phyloP scores from a whole-genome alignment of 2,329 filamentous ascomycete genomes.

The Epichloe amarillans region DNA sequence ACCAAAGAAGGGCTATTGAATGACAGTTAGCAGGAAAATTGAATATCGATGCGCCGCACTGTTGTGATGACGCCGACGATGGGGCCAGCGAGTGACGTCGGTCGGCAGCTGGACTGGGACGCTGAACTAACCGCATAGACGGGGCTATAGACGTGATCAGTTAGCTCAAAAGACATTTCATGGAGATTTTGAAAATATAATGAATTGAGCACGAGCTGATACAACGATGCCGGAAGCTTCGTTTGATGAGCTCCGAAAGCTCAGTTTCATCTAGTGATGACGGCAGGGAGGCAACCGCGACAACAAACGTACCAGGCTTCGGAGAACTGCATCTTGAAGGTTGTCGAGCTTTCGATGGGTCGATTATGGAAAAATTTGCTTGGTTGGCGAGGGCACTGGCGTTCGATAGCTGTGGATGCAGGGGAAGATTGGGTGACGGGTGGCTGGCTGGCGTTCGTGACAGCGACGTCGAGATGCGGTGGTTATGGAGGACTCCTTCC shows the following conservation, averaged over 20 bases:
- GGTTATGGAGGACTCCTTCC: slow-evolving; percentile 26
- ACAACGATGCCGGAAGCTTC: slow-evolving; percentile 17
- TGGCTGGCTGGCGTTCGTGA: slow-evolving; percentile 9
- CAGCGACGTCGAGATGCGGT: slow-evolving; percentile 14
- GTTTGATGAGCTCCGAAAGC: slow-evolving; percentile 13
- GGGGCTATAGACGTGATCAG: slow-evolving; percentile 47
- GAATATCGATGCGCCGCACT: slow-evolving; percentile 9
- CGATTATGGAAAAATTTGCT: slow-evolving; percentile 7
- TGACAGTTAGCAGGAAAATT: slow-evolving; percentile 19
- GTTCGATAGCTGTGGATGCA: slow-evolving; percentile 8
- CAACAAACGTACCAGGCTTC: slow-evolving; percentile 62
- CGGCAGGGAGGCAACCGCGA: slow-evolving; percentile 17
- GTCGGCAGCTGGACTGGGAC: slow-evolving; percentile 15
- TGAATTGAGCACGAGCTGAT: slow-evolving; percentile 2
- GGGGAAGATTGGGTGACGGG: slow-evolving; percentile 14
- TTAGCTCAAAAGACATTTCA: slow-evolving; percentile 27
- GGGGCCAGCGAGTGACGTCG: slow-evolving; percentile 17
- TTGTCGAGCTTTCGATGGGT: slow-evolving; percentile 15
- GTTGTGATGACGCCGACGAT: slow-evolving; percentile 9
- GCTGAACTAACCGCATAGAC: slow-evolving; percentile 87
- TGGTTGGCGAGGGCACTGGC: background rate
- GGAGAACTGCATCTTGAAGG: slow-evolving; percentile 51
- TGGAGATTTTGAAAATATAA: slow-evolving; percentile 1
- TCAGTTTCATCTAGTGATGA: slow-evolving; percentile 15
- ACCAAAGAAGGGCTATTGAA: slow-evolving; percentile 72